Evolutionary conservation across 1,139 yeast species (phyloP), one percentile per base, ranked within the genome.

Genomic region (Sugiyamaella japonica): DNA sequence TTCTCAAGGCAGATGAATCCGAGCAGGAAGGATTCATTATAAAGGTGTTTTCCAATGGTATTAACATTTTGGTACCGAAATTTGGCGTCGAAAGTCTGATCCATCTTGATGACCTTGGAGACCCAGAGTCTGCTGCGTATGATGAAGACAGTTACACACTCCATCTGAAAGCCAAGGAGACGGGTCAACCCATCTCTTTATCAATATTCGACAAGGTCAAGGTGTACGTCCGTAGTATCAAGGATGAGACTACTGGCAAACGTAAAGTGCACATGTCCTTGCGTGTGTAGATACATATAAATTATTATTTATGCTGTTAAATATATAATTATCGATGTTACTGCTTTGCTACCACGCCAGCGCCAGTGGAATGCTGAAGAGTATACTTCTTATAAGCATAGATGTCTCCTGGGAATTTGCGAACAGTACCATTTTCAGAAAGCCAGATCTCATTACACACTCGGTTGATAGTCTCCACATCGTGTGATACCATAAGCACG

Each of bases 381-480:
- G 91, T 91, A 65, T 89, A 89, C 73, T 87, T 86, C 80, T 90
- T 93, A 75, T 93, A 93, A 64, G 83, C 98, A 62, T 84, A 82
- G 63, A 93, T 93, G 56, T 80, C 76, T 64, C 99, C 99, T 48
- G 83, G 84, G 75, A 89, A 89, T 70, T 85, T 84, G 64, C 75
- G 77, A 31, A 91, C 97, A 1, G 84, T 77, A 56, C 91, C 95
- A 56, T 83, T 78, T 69, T 93, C 99, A 69, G 95, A 86, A 42
- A 90, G 95, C 97, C 97, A 93, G 60, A 93, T 88, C 70, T 91
- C 95, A 57, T 86, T 85, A 76, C 97, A 89, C 7, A 93, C 97
- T 57, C 81, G 80, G 65, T 86, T 84, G 65, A 93, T 93, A 65
- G 91, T 88, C 25, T 90, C 77, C 42, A 93, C 97, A 77, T 93